Percentiles rank a stretch among this genome's conserved stretches.
Conservation (phyloP, 2,329 filamentous ascomycete species). For the Clarireedia paspali region DNA sequence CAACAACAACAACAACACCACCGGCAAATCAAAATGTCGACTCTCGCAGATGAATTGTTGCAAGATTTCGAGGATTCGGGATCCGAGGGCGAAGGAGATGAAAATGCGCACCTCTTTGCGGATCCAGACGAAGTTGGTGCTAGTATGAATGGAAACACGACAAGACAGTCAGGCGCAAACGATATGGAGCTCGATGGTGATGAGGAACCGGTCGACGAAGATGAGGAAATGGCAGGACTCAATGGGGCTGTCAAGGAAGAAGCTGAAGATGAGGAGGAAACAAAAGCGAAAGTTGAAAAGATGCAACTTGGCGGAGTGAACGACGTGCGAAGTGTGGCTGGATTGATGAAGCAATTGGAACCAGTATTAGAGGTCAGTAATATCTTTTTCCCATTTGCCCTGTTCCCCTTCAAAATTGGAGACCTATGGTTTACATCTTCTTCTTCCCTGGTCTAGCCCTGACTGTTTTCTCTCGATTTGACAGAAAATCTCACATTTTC, state of each 20-base stretch:
- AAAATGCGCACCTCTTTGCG: conserved; percentile 39
- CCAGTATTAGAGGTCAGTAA: conserved; percentile 73
- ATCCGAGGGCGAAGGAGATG: conserved; percentile 62
- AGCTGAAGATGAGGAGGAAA: conserved; percentile 55
- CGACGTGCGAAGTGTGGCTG: conserved; percentile 73
- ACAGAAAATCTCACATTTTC: conserved; percentile 75
- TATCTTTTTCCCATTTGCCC: conserved; percentile 15
- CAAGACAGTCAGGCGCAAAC: conserved; percentile 29
- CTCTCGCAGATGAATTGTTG: conserved; percentile 83
- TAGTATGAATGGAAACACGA: conserved; percentile 27
- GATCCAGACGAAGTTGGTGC: conserved; percentile 35
- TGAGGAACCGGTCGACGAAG: conserved; percentile 51
- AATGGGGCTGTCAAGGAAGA: conserved; percentile 33
- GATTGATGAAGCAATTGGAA: conserved; percentile 72
- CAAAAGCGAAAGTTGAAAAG: conserved; percentile 74
- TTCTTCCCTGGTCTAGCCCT: conserved; percentile 53
- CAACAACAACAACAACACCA: conserved; percentile 1
- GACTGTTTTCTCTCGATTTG: conserved; percentile 44
- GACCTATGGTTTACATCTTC: conserved; percentile 54
- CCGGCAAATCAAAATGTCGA: conserved; percentile 57
- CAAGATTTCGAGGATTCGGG: conserved; percentile 85
- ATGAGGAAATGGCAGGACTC: conserved; percentile 47
- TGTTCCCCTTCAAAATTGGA: conserved; percentile 25
- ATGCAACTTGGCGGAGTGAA: conserved; percentile 67
- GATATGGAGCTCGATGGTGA: conserved; percentile 54